Evolutionary conservation across 1,284 basidiomycete species (phyloP), one percentile per base, ranked within the genome.

Genomic region (Albatrellus sp.): DNA sequence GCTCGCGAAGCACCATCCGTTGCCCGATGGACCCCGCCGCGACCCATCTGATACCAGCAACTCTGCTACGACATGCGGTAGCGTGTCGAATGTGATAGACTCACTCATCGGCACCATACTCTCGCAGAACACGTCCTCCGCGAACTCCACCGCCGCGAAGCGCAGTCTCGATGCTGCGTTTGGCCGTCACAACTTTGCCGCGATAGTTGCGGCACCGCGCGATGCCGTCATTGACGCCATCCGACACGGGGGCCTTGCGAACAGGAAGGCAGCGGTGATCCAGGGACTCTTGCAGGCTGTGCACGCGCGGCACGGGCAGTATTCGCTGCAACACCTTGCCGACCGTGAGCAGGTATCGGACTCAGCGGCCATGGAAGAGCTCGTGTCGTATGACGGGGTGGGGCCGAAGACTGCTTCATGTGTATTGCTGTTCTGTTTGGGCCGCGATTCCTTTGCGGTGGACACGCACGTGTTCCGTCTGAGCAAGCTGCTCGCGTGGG

Each of bases 401-500:
- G 85, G 86, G 0, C 79, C 81, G 1, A 89, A 89, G 63, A 87
- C 84, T 0, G 83, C 83, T 0, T 76, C 77, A 5, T 89, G 86
- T 54, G 84, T 88, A 0, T 59, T 85, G 12, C 66, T 87, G n/a
- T 87, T 89, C 57, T 84, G 81, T 55, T 66, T 89, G 16, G 77
- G 76, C 1, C 64, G 83, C 12, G 70, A 80, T 46, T 77, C 76
- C 1, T 87, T 89, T 55, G 82, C 86, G 0, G 84, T 88, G 42
- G 84, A 89, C 55, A 88, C 84, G 24, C 79, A 82, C 53, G 77
- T 85, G 30, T 80, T 73, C 55, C 67, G 84, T 14, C 61, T 87
- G 47, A 74, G 75, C 48, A 77, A 70, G 48, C 52, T 80, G 11
- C 64, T 88, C 17, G 77, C 75, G 0, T 88, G 83, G 84, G 71